A percentile compares a stretch with the other conserved stretches of the same genome.
phyloP scores from a whole-genome alignment of 2,329 filamentous ascomycete species.

The Dactylonectria macrodidyma region DNA sequence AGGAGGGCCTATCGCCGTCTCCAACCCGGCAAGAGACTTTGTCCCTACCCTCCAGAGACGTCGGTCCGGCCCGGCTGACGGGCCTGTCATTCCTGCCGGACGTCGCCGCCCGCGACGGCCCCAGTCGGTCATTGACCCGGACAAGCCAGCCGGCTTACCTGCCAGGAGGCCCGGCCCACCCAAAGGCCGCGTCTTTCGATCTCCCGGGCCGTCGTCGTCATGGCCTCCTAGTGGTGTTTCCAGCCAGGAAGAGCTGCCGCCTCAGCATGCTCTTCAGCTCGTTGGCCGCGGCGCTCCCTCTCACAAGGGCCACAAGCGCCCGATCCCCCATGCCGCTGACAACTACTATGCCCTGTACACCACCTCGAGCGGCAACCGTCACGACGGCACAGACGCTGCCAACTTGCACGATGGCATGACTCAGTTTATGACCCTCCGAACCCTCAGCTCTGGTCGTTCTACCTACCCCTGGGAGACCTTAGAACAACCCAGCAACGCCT shows the following conservation, averaged over 20 bases:
- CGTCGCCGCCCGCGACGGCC: slow-evolving; percentile 61
- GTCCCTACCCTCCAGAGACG: slow-evolving; percentile 43
- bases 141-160: slow-evolving; percentile 30
- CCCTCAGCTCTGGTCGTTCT: slow-evolving; percentile 60
- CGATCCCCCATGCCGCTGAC: slow-evolving; percentile 69
- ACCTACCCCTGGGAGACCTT: slow-evolving; percentile 77
- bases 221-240: slow-evolving; percentile 72
- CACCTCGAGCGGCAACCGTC: slow-evolving; percentile 61
- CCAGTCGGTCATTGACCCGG: slow-evolving; percentile 49
- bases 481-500: slow-evolving; percentile 81
- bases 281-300: slow-evolving; percentile 71
- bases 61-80: slow-evolving; percentile 37
- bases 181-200: slow-evolving; percentile 39
- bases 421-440: slow-evolving; percentile 70
- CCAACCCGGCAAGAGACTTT: slow-evolving; percentile 56
- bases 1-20: slow-evolving; percentile 33
- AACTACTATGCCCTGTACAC: slow-evolving; percentile 71
- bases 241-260: slow-evolving; percentile 64
- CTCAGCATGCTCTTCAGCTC: slow-evolving; percentile 69
- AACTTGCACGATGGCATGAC: slow-evolving; percentile 70
- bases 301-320: slow-evolving; percentile 68
- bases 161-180: slow-evolving; percentile 34
- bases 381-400: slow-evolving; percentile 62
- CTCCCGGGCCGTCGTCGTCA: slow-evolving; percentile 58
- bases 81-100: slow-evolving; percentile 38